These are phyloP conservation scores for Candida sithepensis DNA, from an alignment of 805 yeast species.

Conservation along the genomic window DNA sequence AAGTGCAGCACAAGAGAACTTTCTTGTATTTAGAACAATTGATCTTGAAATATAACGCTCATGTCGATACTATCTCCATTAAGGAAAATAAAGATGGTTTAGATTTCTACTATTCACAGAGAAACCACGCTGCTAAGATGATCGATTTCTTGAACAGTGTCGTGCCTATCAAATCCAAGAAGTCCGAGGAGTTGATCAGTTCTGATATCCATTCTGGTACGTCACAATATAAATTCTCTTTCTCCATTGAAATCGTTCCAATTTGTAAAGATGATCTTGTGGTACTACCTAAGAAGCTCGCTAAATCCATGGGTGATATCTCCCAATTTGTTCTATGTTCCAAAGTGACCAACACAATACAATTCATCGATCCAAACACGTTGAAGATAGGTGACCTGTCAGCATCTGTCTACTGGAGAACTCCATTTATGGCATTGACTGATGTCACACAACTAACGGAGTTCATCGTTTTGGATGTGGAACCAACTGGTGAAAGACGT, in stretches of 20 bases:
- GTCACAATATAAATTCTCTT: conserved; percentile 84
- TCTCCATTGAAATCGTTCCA: conserved; percentile 91
- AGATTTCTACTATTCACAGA: conserved; percentile 86
- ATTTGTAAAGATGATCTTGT: conserved; percentile 96
- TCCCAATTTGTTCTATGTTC: conserved; percentile 81
- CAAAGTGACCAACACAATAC: conserved; percentile 76
- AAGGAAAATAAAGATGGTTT: conserved; percentile 92
- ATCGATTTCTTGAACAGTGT: conserved; percentile 82
- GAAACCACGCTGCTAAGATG: conserved; percentile 92
- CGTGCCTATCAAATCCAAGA: conserved; percentile 78
- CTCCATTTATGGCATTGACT: conserved; percentile 73
- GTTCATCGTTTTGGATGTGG: conserved; percentile 89
- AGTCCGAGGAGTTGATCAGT: conserved; percentile 87
- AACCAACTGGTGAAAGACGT: conserved; percentile 75
- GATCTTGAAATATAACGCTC: conserved; percentile 89
- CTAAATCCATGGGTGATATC: conserved; percentile 78
- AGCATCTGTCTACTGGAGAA: conserved; percentile 74
- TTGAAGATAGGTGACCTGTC: conserved; percentile 73
- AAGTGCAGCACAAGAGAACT: conserved; percentile 95
- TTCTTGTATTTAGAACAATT: conserved; percentile 93
- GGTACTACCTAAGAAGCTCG: conserved; percentile 83
- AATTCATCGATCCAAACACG: conserved; percentile 82
- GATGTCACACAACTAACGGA: conserved; percentile 76
- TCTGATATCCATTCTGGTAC: conserved; percentile 90
- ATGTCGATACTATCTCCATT: conserved; percentile 88